Percentiles rank a stretch among this genome's conserved stretches.
Evolutionary conservation across 768 basidiomycete species (phyloP).

Genomic region (Pleurotus tuber-regium): DNA sequence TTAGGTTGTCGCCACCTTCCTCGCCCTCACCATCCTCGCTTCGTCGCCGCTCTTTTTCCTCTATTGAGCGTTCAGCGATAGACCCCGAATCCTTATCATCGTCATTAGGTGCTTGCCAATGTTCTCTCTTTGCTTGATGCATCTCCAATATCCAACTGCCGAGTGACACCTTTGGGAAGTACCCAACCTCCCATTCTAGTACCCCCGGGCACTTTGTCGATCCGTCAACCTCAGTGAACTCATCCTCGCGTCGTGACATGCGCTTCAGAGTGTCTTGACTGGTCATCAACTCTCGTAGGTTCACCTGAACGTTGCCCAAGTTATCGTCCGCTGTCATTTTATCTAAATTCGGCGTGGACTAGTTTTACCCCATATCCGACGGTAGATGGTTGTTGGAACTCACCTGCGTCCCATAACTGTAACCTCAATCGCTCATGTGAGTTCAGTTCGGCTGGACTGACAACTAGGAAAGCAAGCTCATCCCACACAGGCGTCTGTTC

Average conservation of each 20-base stretch:
- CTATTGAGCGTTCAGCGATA: not conserved
- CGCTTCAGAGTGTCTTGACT: conserved; percentile 39
- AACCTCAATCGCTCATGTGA: conserved; percentile 60
- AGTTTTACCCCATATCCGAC: not conserved
- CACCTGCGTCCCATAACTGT: conserved; percentile 75
- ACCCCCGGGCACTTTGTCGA: conserved; percentile 28
- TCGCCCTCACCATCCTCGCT: not conserved
- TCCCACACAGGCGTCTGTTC: conserved; percentile 68
- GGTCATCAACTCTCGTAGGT: conserved; percentile 32
- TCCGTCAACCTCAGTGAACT: conserved; percentile 33
- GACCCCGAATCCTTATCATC: not conserved
- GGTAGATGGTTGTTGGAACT: conserved; percentile 8
- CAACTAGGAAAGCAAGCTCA: conserved; percentile 61
- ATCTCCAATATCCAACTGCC: conserved; percentile 14
- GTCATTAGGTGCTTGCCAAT: not conserved
- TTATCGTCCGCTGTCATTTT: conserved; percentile 46
- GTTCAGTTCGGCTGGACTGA: conserved; percentile 64
- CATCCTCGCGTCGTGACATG: conserved; percentile 45
- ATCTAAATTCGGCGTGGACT: conserved; percentile 23
- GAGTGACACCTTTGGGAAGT: conserved; percentile 47
- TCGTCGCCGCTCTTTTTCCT: not conserved
- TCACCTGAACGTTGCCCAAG: conserved; percentile 45
- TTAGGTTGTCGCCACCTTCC: conserved; percentile 12
- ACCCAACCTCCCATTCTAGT: conserved; percentile 49
- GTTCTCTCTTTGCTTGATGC: not conserved